Evolutionary conservation across 768 basidiomycete genomes (phyloP).

Genomic region (Lenzites betulinus): DNA sequence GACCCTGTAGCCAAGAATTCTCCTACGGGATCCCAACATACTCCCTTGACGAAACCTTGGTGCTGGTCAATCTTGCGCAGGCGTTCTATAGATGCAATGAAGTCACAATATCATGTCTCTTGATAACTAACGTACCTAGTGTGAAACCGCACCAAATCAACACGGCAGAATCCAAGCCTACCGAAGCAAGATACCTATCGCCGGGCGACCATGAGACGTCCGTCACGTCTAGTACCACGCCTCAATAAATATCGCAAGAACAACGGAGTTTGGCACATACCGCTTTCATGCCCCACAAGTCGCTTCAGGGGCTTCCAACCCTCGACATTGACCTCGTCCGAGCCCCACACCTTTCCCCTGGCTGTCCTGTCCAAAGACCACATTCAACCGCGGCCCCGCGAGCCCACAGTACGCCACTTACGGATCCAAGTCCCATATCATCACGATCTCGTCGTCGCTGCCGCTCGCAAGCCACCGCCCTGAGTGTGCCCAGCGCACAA

Average conservation of each 20-base stretch:
- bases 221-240: conserved; percentile 71
- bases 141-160: conserved; percentile 94
- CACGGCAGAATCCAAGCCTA: conserved; percentile 88
- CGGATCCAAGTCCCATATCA: conserved; percentile 98
- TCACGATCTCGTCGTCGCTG: conserved; percentile 92
- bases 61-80: conserved; percentile 84
- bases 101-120: too few species aligned
- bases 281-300: conserved; percentile 92
- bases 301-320: conserved; percentile 95
- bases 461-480: conserved; percentile 95
- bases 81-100: conserved; percentile 56
- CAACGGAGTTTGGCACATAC: conserved; percentile 44
- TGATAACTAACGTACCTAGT: conserved; percentile 58
- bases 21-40: conserved; percentile 98
- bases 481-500: conserved; percentile 91
- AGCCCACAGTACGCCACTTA: conserved; percentile 46
- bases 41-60: conserved; percentile 96
- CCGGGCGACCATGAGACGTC: conserved; percentile 95
- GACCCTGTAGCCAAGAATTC: conserved; percentile 98
- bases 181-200: conserved; percentile 90
- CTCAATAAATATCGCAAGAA: conserved; percentile 6
- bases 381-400: conserved; percentile 8
- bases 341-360: conserved; percentile 89
- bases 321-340: conserved; percentile 94
- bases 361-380: conserved; percentile 52